phyloP scores from a whole-genome alignment of 1,284 basidiomycete genomes.

The Trichosporon ovoides region DNA sequence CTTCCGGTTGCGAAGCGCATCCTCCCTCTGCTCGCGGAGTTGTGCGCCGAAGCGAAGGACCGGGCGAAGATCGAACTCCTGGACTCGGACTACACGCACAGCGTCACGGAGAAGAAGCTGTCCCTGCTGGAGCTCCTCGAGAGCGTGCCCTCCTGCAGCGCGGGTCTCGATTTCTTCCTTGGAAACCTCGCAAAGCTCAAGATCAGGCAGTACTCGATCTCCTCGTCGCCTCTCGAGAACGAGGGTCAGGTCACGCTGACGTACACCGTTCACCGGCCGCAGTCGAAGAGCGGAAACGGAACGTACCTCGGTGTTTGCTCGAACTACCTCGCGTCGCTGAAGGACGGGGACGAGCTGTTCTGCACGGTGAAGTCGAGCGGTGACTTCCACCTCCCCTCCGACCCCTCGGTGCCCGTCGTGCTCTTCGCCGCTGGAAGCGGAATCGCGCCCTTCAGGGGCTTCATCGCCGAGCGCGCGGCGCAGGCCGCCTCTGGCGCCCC shows the following conservation, averaged over 20 bases:
- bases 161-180: slow-evolving; percentile 53
- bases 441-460: slow-evolving; percentile 55
- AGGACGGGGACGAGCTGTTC: slow-evolving; percentile 51
- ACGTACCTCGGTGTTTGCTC: slow-evolving; percentile 55
- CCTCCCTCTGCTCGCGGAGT: not conserved
- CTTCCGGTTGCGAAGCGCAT: slow-evolving; percentile 22
- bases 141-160: slow-evolving; percentile 37
- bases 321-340: slow-evolving; percentile 51
- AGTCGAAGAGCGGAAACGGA: slow-evolving; percentile 42
- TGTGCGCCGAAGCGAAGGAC: slow-evolving; percentile 14
- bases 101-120: slow-evolving; percentile 26
- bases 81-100: slow-evolving; percentile 16
- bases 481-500: slow-evolving; percentile 53
- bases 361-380: slow-evolving; percentile 52
- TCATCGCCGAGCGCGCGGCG: slow-evolving; percentile 55
- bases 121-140: slow-evolving; percentile 9
- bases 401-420: slow-evolving; percentile 51
- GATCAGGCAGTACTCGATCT: slow-evolving; percentile 55
- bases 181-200: slow-evolving; percentile 50
- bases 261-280: slow-evolving; percentile 51
- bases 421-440: slow-evolving; percentile 55
- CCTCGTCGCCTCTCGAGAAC: slow-evolving; percentile 55
- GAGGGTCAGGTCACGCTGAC: slow-evolving; percentile 52
- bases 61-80: slow-evolving; percentile 16
- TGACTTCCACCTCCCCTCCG: slow-evolving; percentile 54